Evolutionary conservation across 352 stramenopile species (phyloP).

Genomic region (Globisporangium okanoganense): DNA sequence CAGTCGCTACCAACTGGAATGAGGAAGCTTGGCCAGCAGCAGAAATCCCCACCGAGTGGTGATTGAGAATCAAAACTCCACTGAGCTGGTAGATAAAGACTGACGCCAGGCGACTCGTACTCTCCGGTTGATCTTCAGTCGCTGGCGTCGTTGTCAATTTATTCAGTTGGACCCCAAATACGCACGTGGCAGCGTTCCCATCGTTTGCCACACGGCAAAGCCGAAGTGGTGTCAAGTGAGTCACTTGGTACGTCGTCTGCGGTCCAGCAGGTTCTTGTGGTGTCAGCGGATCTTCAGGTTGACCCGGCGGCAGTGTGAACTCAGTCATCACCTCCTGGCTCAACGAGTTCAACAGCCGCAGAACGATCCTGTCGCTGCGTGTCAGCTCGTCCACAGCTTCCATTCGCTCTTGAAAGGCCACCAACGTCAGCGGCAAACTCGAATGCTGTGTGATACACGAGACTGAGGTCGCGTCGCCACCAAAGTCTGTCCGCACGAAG

Average conservation of each 20-base stretch:
- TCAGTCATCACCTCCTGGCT: slow-evolving; percentile 1
- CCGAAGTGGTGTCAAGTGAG: slow-evolving; percentile 6
- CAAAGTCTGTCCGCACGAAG: background rate
- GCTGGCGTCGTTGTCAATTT: background rate
- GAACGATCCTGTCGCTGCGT: background rate
- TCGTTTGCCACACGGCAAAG: background rate
- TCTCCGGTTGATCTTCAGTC: background rate
- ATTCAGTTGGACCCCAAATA: slow-evolving; percentile 1
- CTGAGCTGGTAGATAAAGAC: slow-evolving; percentile 3
- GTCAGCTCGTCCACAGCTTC: background rate
- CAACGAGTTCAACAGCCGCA: slow-evolving; percentile 8
- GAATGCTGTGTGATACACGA: slow-evolving; percentile 4
- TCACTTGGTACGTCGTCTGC: background rate
- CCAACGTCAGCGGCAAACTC: slow-evolving; percentile 8
- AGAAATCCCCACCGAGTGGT: background rate
- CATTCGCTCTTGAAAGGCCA: background rate
- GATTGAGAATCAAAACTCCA: background rate
- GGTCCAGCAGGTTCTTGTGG: background rate
- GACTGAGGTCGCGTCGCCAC: background rate
- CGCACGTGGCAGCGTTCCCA: background rate
- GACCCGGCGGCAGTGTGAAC: background rate
- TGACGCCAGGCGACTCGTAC: background rate
- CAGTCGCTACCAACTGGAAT: slow-evolving; percentile 10
- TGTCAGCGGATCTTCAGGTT: background rate
- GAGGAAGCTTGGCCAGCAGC: background rate